Base-by-base conservation (phyloP, 257 asterid species). In the Fraxinus excelsior region DNA sequence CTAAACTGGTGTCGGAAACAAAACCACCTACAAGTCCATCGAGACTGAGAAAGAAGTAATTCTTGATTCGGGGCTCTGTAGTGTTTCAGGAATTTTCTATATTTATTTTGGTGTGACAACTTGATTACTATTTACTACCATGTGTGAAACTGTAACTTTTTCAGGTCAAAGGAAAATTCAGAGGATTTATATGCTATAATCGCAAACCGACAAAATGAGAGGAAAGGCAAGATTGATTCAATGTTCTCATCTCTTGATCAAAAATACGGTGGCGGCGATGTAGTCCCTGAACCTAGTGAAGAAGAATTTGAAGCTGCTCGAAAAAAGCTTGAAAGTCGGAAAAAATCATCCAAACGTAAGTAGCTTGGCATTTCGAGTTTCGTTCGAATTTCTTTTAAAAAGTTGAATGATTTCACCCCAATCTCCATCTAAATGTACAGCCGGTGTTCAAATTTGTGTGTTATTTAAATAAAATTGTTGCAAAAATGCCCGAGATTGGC, bases 231-330 rank as follows among this genome's bases (percentile, higher is more conserved):
- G 83, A 76, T 91, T 37, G 92, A 95, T 83, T 88, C 97, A 32
- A 83, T 96, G 97, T 86, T 93, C 74, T 88, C 99, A 51, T 87
- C 99, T 60, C 85, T 96, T 67, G 89, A 84, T 70, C 88, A 85
- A 87, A 93, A 84, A 82, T 93, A 89, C 16, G 96, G 97, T 67
- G 97, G 96, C 19, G 78, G 72, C 40, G 90, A 79, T 70, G 74
- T 86, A 35, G 79, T 42, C 42, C 77, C 91, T 1, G 94, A 91
- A 78, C 99, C 99, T 44, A 91, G 91, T 74, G 97, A 95, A 78
- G 98, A 90, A 83, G 99, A 96, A 80, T 93, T 96, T 60, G 96
- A 91, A 91, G 97, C 98, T 80, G 90, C 93, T 77, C 88, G 88
- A 37, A 81, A 42, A 70, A 96, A 80, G 79, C 86, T 96, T 2